Evolutionary conservation across 371 early-diverging fungal genomes (phyloP).

Genomic region (Capillidium rhysosporum): DNA sequence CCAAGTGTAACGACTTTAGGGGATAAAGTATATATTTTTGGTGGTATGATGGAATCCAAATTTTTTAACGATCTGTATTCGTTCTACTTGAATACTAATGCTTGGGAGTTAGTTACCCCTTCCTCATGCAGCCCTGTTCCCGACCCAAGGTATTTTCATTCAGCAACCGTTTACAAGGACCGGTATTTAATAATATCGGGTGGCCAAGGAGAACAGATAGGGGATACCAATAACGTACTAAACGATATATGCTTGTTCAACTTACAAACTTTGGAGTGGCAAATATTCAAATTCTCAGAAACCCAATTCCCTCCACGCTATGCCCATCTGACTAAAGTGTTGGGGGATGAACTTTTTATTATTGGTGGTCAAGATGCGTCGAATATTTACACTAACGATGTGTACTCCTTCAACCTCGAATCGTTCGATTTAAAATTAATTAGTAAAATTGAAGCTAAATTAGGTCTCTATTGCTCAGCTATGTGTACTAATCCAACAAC

Average conservation of each 20-base stretch:
- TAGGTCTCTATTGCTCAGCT: slow-evolving; percentile 52
- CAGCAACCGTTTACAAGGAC: slow-evolving; percentile 34
- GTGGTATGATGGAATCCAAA: slow-evolving; percentile 43
- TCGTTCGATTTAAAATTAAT: slow-evolving; percentile 39
- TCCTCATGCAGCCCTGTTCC: slow-evolving; percentile 19
- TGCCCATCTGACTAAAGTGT: slow-evolving; percentile 48
- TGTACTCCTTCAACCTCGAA: slow-evolving; percentile 49
- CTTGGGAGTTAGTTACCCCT: slow-evolving; percentile 26
- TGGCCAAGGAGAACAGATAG: slow-evolving; percentile 31
- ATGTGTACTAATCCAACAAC: background rate
- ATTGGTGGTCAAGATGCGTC: slow-evolving; percentile 69
- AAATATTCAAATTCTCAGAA: slow-evolving; percentile 19
- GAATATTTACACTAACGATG: slow-evolving; percentile 53
- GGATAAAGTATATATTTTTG: slow-evolving; percentile 48
- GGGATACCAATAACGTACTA: slow-evolving; percentile 20
- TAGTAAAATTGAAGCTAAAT: slow-evolving; percentile 41
- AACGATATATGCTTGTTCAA: slow-evolving; percentile 53
- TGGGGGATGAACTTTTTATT: slow-evolving; percentile 33
- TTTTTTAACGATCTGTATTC: slow-evolving; percentile 53
- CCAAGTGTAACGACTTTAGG: slow-evolving; percentile 45
- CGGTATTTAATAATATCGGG: slow-evolving; percentile 35
- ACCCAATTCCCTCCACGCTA: slow-evolving; percentile 43
- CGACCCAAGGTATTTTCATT: slow-evolving; percentile 55
- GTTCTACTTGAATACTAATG: slow-evolving; percentile 33
- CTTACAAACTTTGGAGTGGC: slow-evolving; percentile 38